These are phyloP conservation scores for Arthrobotrys pseudoclavata DNA, from an alignment of 2,329 filamentous ascomycete genomes.

Conservation along the genomic window DNA sequence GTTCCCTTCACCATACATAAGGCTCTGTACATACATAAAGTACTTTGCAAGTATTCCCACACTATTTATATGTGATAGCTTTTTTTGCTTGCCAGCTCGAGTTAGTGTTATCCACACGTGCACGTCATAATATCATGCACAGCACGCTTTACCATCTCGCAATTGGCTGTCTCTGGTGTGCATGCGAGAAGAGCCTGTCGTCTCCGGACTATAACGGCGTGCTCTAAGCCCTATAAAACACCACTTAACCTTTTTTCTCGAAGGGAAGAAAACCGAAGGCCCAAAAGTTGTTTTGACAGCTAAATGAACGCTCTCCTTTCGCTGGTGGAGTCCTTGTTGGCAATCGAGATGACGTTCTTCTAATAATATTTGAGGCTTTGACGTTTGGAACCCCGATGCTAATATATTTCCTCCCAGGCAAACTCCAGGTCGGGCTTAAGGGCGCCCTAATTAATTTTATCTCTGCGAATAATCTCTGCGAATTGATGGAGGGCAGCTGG, in stretches of 20 bases:
- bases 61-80: slow-evolving; percentile 36
- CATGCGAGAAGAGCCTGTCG: slow-evolving; percentile 30
- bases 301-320: slow-evolving; percentile 18
- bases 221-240: slow-evolving; percentile 27
- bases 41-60: slow-evolving; percentile 15
- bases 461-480: not conserved
- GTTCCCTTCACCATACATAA: slow-evolving; percentile 1
- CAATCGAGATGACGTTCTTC: not conserved
- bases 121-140: slow-evolving; percentile 44
- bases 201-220: slow-evolving; percentile 40
- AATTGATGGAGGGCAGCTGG: slow-evolving; percentile 14
- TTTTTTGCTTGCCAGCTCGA: slow-evolving; percentile 34
- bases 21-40: not conserved
- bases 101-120: slow-evolving; percentile 45
- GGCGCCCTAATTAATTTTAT: not conserved
- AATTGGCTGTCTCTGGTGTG: slow-evolving; percentile 31
- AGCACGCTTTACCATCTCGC: slow-evolving; percentile 29
- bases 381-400: not conserved
- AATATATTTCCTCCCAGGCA: slow-evolving; percentile 1
- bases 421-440: not conserved
- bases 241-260: slow-evolving; percentile 31
- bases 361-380: not conserved
- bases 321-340: slow-evolving; percentile 18
- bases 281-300: slow-evolving; percentile 13
- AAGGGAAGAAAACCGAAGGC: slow-evolving; percentile 23